Conservation (phyloP, 73 alveolate species). For the Urostyla sp. region DNA sequence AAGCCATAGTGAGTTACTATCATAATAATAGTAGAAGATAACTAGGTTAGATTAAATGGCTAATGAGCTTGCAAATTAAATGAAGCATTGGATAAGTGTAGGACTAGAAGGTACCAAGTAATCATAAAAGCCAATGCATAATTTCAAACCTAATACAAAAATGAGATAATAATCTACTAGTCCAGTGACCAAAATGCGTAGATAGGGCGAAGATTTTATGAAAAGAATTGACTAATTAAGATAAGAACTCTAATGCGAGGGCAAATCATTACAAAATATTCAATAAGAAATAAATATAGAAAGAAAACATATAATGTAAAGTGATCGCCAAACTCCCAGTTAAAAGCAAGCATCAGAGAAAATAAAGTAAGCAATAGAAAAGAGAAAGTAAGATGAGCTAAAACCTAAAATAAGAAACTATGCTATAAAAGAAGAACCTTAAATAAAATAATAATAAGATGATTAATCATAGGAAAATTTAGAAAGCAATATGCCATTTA, state of each 20-base stretch:
- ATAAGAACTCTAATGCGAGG: conserved; percentile 13
- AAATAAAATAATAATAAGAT: neutral
- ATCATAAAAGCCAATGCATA: no score
- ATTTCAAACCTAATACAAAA: neutral
- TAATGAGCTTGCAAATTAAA: conserved; percentile 23
- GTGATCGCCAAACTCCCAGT: conserved; percentile 32
- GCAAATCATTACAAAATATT: conserved; percentile 7
- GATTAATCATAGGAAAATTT: neutral
- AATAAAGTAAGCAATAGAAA: conserved; percentile 16
- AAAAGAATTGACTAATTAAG: conserved; percentile 38
- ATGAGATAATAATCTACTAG: neutral
- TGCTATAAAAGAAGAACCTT: neutral
- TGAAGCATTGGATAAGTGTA: conserved; percentile 47
- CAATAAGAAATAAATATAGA: conserved; percentile 18
- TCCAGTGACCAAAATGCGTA: conserved; percentile 30
- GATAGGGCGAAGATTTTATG: conserved; percentile 48
- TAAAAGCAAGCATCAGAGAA: conserved; percentile 14
- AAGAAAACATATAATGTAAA: neutral
- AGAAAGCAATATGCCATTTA: conserved; percentile 24
- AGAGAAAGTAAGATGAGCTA: conserved; percentile 8
- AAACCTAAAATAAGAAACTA: conserved; percentile 37
- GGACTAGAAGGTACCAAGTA: conserved; percentile 1
- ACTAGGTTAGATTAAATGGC: conserved; percentile 16
- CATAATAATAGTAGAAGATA: neutral
- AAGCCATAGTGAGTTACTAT: neutral